A percentile compares a stretch with the other conserved stretches of the same genome.
phyloP scores from a whole-genome alignment of 139 green algal species.

The Pleodorina starrii region DNA sequence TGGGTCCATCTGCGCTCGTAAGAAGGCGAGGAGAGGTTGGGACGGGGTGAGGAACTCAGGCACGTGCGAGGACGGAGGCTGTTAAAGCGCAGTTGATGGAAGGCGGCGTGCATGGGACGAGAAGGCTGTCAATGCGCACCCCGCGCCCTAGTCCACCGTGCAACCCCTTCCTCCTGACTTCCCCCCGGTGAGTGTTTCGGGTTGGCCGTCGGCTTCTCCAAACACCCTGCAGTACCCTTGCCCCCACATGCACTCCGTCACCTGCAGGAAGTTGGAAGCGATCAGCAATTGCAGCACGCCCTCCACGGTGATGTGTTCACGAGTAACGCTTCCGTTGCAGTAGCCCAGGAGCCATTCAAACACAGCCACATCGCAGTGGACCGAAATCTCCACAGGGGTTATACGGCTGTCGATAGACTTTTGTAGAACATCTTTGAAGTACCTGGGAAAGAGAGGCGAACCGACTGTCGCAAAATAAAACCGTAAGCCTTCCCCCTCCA shows the following conservation, averaged over 20 bases:
- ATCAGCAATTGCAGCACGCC: slow-evolving; percentile 24
- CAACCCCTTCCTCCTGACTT: too few species aligned
- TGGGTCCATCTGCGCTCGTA: slow-evolving; percentile 25
- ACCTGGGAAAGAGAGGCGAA: not conserved
- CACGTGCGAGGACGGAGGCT: too few species aligned
- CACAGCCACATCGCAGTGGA: slow-evolving; percentile 29
- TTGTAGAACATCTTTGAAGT: not conserved
- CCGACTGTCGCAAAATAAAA: not conserved
- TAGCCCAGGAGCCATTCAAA: slow-evolving; percentile 43
- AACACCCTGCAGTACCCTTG: too few species aligned
- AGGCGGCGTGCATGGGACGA: too few species aligned
- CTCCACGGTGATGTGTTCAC: not conserved
- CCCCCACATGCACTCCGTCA: not conserved
- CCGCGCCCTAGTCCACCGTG: too few species aligned
- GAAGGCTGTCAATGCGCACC: too few species aligned
- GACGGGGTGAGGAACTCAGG: too few species aligned
- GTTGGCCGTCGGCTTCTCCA: too few species aligned
- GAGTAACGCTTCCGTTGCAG: not conserved
- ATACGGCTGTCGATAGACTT: not conserved
- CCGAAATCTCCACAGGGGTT: not conserved
- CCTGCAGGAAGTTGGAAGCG: slow-evolving; percentile 36
- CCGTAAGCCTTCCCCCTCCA: not conserved
- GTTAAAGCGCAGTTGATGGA: too few species aligned
- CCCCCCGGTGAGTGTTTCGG: too few species aligned
- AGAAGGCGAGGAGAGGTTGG: too few species aligned